Conservation (phyloP, 2,329 filamentous ascomycete species). For the Fusarium marasasianum region DNA sequence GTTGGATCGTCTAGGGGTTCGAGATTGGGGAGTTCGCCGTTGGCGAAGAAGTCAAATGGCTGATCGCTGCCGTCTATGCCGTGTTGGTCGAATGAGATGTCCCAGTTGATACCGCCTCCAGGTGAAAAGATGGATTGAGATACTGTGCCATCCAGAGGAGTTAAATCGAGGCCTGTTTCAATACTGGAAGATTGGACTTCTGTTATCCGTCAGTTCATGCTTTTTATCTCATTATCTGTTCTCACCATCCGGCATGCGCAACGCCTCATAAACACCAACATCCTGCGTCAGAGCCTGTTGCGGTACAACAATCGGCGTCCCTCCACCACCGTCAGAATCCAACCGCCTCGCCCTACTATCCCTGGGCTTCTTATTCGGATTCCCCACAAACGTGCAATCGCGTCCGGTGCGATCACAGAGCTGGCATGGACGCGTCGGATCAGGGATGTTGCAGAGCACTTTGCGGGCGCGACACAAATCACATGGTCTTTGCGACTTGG, state of each 20-base stretch:
- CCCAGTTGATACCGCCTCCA: background rate
- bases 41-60: conserved; percentile 1
- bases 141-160: background rate
- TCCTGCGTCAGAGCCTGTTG: background rate
- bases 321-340: background rate
- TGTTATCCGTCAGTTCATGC: background rate
- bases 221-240: rapidly evolving
- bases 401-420: conserved; percentile 37
- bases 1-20: background rate
- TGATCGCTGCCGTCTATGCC: background rate
- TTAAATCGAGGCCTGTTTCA: background rate
- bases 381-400: conserved; percentile 37
- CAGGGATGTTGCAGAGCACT: conserved; percentile 42
- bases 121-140: background rate
- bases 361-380: conserved; percentile 22
- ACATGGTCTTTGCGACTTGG: background rate
- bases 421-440: conserved; percentile 39
- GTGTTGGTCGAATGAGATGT: background rate
- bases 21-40: background rate
- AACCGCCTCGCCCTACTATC: background rate
- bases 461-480: conserved; percentile 26
- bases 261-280: background rate
- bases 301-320: background rate
- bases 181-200: background rate
- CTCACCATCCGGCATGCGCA: background rate